These are phyloP conservation scores for Tetrapyrgos nigripes DNA, from an alignment of 1,284 basidiomycete genomes.

Conservation along the genomic window DNA sequence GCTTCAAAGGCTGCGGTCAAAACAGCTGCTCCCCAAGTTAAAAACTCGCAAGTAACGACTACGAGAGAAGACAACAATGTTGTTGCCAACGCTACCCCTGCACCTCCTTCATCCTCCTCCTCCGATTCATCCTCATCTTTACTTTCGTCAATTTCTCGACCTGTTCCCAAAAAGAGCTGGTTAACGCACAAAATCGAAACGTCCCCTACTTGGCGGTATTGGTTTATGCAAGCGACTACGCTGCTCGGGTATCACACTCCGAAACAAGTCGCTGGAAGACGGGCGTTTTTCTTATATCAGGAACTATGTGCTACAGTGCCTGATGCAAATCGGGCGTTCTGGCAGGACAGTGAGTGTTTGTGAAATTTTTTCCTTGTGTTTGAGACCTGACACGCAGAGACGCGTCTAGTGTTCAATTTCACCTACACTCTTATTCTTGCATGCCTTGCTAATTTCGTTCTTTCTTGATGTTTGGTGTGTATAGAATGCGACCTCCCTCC, in stretches of 20 bases:
- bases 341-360: constrained; percentile 66
- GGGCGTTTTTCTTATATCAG: constrained; percentile 65
- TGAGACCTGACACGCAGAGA: no score
- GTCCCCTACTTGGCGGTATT: constrained; percentile 54
- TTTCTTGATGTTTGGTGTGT: constrained; percentile 1
- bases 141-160: not conserved
- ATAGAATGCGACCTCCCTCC: constrained; percentile 88
- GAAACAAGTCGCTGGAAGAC: constrained; percentile 65
- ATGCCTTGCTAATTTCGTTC: not conserved
- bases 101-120: not conserved
- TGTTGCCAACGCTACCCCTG: not conserved
- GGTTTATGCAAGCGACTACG: constrained; percentile 58
- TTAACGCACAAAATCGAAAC: constrained; percentile 61
- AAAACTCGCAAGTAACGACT: not conserved
- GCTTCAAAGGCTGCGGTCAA: not conserved
- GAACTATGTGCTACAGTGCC: constrained; percentile 60
- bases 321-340: constrained; percentile 68
- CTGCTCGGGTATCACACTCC: constrained; percentile 66
- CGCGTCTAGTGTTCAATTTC: no score
- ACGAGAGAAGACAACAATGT: not conserved
- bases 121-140: constrained; percentile 4
- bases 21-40: not conserved
- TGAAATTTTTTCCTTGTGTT: not conserved
- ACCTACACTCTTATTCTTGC: no score
- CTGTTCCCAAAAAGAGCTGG: constrained; percentile 46